phyloP scores from a whole-genome alignment of 129 eudicot genomes.

The Mikania micrantha region DNA sequence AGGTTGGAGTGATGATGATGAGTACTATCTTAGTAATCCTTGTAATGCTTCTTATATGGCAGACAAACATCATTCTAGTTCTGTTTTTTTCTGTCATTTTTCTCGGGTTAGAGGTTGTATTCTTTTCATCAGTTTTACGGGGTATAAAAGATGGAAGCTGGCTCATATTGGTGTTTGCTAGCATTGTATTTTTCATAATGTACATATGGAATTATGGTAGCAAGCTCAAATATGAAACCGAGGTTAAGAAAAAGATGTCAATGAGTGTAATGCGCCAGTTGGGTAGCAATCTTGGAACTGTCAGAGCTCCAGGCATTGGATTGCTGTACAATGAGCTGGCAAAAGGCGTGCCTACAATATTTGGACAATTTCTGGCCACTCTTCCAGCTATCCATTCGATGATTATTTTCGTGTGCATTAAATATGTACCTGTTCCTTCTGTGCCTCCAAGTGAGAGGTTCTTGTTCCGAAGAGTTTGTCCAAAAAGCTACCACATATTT shows the following conservation, averaged over 20 bases:
- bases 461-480: conserved; percentile 81
- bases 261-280: conserved; percentile 75
- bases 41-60: conserved; percentile 99
- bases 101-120: conserved; percentile 63
- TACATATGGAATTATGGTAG: conserved; percentile 95
- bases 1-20: conserved; percentile 95
- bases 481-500: conserved; percentile 84
- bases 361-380: conserved; percentile 79
- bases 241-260: conserved; percentile 75
- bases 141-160: conserved; percentile 92
- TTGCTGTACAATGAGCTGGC: conserved; percentile 92
- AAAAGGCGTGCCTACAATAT: conserved; percentile 81
- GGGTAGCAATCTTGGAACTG: conserved; percentile 86
- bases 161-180: conserved; percentile 73
- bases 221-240: conserved; percentile 82
- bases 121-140: conserved; percentile 80
- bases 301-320: conserved; percentile 94
- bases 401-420: conserved; percentile 83
- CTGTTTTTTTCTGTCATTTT: conserved; percentile 56
- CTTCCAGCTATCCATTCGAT: conserved; percentile 97
- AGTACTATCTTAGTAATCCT: conserved; percentile 78
- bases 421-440: conserved; percentile 79
- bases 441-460: conserved; percentile 91
- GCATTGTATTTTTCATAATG: conserved; percentile 57
- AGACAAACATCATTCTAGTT: conserved; percentile 60